Evolutionary conservation across 1,284 basidiomycete species (phyloP).

Genomic region (Papiliotrema terrestris): DNA sequence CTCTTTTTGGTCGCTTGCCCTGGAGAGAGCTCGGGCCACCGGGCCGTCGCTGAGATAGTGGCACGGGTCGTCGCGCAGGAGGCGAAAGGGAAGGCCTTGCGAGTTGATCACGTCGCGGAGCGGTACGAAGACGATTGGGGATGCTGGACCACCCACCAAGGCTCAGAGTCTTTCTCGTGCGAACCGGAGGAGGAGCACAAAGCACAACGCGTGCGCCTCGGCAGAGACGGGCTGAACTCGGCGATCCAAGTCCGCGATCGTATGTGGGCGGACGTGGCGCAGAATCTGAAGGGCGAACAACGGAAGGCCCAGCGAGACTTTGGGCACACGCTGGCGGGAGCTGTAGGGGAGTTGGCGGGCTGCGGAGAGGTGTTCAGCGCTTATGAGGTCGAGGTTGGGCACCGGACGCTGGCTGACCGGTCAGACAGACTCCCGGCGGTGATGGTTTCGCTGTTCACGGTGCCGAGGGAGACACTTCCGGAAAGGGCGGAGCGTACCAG

Average conservation of each 20-base stretch:
- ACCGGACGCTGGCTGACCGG: too few relatives aligned
- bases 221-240: background rate
- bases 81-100: background rate
- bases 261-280: background rate
- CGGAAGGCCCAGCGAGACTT: background rate
- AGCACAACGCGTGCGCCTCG: background rate
- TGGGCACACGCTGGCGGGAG: background rate
- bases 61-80: constrained; percentile 2
- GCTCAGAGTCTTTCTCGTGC: background rate
- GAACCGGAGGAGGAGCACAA: background rate
- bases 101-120: constrained; percentile 14
- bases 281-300: too few relatives aligned
- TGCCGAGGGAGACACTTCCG: too few relatives aligned
- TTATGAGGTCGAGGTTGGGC: background rate
- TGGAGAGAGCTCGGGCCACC: constrained; percentile 9
- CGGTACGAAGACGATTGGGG: constrained; percentile 17
- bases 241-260: background rate
- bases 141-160: constrained; percentile 17
- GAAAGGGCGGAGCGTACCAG: too few relatives aligned
- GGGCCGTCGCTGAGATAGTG: constrained; percentile 19
- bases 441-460: too few relatives aligned
- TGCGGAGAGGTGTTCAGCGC: background rate
- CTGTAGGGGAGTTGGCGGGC: background rate
- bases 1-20: constrained; percentile 18
- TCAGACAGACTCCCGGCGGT: too few relatives aligned